Percentiles rank a stretch among this genome's conserved stretches.
phyloP scores from a whole-genome alignment of 2,329 filamentous ascomycete species.

The Apiospora saccharicola region DNA sequence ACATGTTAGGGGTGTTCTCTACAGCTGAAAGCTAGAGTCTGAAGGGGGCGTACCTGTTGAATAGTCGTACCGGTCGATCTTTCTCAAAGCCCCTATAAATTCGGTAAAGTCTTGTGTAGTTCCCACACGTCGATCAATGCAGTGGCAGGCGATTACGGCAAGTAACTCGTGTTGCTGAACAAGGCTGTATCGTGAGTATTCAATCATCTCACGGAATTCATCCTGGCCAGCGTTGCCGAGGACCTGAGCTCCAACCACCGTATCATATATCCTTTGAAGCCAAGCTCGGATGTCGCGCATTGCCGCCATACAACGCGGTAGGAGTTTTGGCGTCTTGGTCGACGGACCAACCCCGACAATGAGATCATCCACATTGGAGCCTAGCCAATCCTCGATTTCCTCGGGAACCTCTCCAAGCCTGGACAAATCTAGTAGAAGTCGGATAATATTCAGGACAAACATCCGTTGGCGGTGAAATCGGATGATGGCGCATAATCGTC shows the following conservation, averaged over 20 bases:
- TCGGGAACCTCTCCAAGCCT: conserved; percentile 66
- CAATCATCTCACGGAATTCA: conserved; percentile 77
- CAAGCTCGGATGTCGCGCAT: conserved; percentile 81
- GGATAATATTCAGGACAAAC: conserved; percentile 82
- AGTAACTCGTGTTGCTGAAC: conserved; percentile 90
- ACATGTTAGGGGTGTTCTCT: neutral
- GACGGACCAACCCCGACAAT: conserved; percentile 60
- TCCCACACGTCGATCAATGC: conserved; percentile 79
- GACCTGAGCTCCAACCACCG: conserved; percentile 76
- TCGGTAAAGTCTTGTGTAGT: conserved; percentile 75
- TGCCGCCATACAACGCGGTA: conserved; percentile 76
- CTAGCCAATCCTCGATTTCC: conserved; percentile 56
- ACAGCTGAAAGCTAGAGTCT: neutral
- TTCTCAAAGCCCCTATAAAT: conserved; percentile 73
- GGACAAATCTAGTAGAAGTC: conserved; percentile 77
- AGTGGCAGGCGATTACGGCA: conserved; percentile 78
- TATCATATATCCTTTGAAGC: conserved; percentile 79
- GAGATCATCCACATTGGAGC: conserved; percentile 61
- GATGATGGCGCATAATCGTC: conserved; percentile 82
- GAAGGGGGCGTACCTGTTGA: conserved; percentile 32
- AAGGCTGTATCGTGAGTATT: conserved; percentile 81
- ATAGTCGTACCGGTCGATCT: conserved; percentile 76
- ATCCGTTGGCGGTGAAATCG: conserved; percentile 87
- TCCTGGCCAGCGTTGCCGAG: conserved; percentile 67
- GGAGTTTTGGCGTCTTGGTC: conserved; percentile 65